Base-by-base conservation (phyloP, 2,329 filamentous ascomycete genomes). In the Pezizomycotina sp. region DNA sequence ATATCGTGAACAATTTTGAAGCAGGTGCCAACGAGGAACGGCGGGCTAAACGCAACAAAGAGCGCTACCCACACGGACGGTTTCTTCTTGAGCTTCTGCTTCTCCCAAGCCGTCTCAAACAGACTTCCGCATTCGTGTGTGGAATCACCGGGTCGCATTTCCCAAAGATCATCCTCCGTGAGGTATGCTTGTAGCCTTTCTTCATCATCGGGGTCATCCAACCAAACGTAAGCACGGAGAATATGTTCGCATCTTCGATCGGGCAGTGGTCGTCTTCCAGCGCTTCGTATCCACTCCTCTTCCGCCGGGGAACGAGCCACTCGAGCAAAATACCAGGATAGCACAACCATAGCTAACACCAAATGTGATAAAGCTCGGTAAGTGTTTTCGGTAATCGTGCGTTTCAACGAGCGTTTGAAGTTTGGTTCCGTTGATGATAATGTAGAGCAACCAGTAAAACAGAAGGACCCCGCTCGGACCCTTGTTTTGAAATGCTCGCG, bases 151-250 rank as follows among this genome's bases (percentile, higher is more conserved):
- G 73, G 76, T 25, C 83, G 71, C 39, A 98, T 63, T 43, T 82
- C 86, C 91, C 91, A 98, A 15, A 98, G 66, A 56, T 98, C 86
- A 46, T 93, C 81, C 56, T 95, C 83, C 1, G 83, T 92, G 44
- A 98, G 64, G 56, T 74, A 98, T 41, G 84, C 72, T 53, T 77
- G 62, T 98, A 95, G 1, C 89, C 89, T 53, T 77, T 77, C 54
- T 74, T 83, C 89, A 98, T 98, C 69, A 98, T 62, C 0, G 89
- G 84, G 0, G 89, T 95, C 86, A 98, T 93, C 89, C 89, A 98
- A 36, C 78, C 76, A 57, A 98, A 98, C 0, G 86, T 92, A 28
- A 98, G 66, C 32, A 80, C 72, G 3, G 86, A 92, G 60, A 98
- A 98, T 34, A 95, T 66, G 42, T 86, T 83, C 8, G 89, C 84